Conservation (phyloP, 371 early-diverging fungal genomes). For the Astathelohania contejeani region DNA sequence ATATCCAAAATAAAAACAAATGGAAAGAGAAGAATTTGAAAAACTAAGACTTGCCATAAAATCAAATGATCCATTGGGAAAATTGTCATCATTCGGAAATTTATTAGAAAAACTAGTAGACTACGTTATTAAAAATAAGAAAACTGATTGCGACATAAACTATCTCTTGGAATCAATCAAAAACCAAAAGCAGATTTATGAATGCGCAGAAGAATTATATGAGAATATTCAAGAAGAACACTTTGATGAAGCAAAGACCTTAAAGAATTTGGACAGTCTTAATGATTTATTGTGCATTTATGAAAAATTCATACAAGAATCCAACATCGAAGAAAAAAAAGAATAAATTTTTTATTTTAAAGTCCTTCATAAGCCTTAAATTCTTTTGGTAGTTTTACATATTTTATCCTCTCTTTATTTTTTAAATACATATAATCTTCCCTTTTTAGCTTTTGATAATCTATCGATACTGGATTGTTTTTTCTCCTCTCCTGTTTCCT, state of each 20-base stretch:
- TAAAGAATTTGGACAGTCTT: too few relatives aligned
- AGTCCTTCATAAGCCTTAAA: too few relatives aligned
- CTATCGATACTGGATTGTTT: too few relatives aligned
- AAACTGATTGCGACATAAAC: not conserved
- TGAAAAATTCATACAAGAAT: too few relatives aligned
- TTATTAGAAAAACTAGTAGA: not conserved
- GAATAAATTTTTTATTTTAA: too few relatives aligned
- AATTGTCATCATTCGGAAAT: not conserved
- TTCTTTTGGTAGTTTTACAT: too few relatives aligned
- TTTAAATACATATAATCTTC: too few relatives aligned
- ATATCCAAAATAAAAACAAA: not conserved
- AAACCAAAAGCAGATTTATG: conserved; percentile 2
- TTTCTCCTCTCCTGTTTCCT: too few relatives aligned
- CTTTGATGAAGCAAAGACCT: not conserved
- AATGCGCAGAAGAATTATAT: not conserved
- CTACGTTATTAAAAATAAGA: not conserved
- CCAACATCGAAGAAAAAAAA: too few relatives aligned
- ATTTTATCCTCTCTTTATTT: too few relatives aligned
- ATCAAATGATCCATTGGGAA: not conserved
- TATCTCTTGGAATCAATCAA: not conserved
- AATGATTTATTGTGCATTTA: too few relatives aligned
- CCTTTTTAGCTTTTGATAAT: too few relatives aligned
- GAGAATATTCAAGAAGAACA: not conserved
- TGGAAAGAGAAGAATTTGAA: not conserved
- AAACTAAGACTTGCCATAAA: not conserved